These are phyloP conservation scores for Lactarius tabidus DNA, from an alignment of 768 basidiomycete genomes.

Conservation along the genomic window DNA sequence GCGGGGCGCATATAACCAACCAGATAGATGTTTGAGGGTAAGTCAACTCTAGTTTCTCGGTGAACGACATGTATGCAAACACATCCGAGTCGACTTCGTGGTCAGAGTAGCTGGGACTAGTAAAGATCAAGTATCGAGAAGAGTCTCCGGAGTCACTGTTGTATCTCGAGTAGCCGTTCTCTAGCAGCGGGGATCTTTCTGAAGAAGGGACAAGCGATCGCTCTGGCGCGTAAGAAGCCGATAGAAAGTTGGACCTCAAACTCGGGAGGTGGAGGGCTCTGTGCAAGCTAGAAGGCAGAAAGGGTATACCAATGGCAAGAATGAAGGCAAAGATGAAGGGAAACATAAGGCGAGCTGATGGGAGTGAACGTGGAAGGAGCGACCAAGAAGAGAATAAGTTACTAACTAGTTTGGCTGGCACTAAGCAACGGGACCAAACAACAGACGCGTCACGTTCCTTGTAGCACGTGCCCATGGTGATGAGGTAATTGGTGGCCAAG, in stretches of 20 bases:
- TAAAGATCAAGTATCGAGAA: conserved; percentile 6
- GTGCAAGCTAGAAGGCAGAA: conserved; percentile 16
- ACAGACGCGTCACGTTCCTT: neutral
- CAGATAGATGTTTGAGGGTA: conserved; percentile 10
- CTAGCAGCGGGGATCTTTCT: neutral
- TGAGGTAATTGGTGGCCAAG: neutral
- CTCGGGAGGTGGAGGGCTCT: conserved; percentile 14
- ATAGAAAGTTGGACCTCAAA: conserved; percentile 11
- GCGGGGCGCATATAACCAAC: neutral
- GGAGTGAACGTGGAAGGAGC: neutral
- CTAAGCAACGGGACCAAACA: conserved; percentile 21
- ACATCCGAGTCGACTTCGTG: neutral
- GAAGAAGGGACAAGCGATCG: neutral
- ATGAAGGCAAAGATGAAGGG: conserved; percentile 19
- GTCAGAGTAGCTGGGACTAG: neutral
- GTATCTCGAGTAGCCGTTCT: neutral
- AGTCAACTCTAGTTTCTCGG: neutral
- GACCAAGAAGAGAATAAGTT: neutral
- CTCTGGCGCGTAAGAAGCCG: conserved; percentile 1
- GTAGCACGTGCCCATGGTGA: conserved; percentile 4
- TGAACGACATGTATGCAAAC: conserved; percentile 2
- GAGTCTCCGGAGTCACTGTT: neutral
- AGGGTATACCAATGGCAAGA: conserved; percentile 18
- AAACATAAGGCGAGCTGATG: conserved; percentile 3
- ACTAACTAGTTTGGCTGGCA: neutral